Evolutionary conservation across 2,329 filamentous ascomycete genomes (phyloP), one percentile per base, ranked within the genome.

Genomic region (Penicillium sp.): DNA sequence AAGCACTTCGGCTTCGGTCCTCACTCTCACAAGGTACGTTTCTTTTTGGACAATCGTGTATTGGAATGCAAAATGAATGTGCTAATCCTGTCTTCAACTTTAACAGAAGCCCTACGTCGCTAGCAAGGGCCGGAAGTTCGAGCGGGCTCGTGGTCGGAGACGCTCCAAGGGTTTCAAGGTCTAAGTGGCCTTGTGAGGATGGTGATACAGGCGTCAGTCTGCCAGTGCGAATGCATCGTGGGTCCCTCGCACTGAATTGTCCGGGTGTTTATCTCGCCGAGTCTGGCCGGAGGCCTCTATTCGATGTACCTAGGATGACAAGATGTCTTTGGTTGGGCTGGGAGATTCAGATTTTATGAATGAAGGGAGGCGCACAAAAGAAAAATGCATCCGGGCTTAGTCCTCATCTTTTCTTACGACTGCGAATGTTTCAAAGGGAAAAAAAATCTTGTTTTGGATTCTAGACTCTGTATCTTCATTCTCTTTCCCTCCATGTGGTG

Each of bases 111-210:
- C 92, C 66, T 88, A 95, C 68, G 83, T 98, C 71, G 83, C 89
- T 78, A 95, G 89, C 82, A 98, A 98, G 88, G 95, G 95, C 72
- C 88, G 93, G 80, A 98, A 98, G 84, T 98, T 98, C 82, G 95
- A 98, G 87, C 84, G 85, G 72, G 93, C 91, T 72, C 91, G 93
- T 93, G 95, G 93, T 78, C 91, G 93, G 80, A 95, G 93, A 87
- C 83, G 90, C 76, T 97, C 91, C 70, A 85, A 88, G 72, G 93
- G 95, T 84, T 98, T 98, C 91, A 98, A 98, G 90, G 93, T 98
- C 75, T 98, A 95, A 89, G 55, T 38, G 49, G 46, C 45, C 37
- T 55, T 44, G 35, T 49, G 44, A 49, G 55, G 46, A 56, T 55
- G 45, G 46, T 58, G 53, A 41, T 54, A 42, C 41, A 43, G 56